Evolutionary conservation across 2,329 filamentous ascomycete genomes (phyloP).

Genomic region (Trichoderma lentiforme): DNA sequence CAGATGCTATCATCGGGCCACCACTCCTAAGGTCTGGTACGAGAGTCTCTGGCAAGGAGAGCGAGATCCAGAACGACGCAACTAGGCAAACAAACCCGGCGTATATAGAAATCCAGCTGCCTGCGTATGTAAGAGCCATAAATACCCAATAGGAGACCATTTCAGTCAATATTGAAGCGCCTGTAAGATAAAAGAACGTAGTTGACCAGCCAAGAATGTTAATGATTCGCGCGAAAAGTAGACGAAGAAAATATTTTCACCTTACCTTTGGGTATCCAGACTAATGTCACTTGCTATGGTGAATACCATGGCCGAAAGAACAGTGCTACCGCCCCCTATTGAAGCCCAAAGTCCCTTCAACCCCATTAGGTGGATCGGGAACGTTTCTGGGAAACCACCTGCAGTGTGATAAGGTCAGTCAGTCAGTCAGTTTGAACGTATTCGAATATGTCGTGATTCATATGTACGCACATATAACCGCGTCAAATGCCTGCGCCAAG

Average conservation of each 20-base stretch:
- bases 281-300: conserved; percentile 1
- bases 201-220: conserved; percentile 5
- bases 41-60: neutral
- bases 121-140: neutral
- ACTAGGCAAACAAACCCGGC: neutral
- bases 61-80: neutral
- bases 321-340: conserved; percentile 3
- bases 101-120: conserved; percentile 8
- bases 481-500: conserved; percentile 8
- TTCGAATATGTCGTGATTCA: neutral
- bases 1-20: neutral
- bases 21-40: neutral
- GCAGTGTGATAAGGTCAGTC: neutral
- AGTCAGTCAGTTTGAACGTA: neutral
- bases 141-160: too few species aligned
- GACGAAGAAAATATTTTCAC: neutral
- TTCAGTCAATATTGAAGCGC: neutral
- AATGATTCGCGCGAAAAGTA: neutral
- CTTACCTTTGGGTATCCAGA: conserved; percentile 2
- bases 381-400: conserved; percentile 3
- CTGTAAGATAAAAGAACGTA: conserved; percentile 1
- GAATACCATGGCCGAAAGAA: neutral
- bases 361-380: neutral
- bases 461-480: conserved; percentile 1
- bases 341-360: conserved; percentile 3